These are phyloP conservation scores for Lipomyces lipofer DNA, from an alignment of 805 yeast genomes.

Conservation along the genomic window DNA sequence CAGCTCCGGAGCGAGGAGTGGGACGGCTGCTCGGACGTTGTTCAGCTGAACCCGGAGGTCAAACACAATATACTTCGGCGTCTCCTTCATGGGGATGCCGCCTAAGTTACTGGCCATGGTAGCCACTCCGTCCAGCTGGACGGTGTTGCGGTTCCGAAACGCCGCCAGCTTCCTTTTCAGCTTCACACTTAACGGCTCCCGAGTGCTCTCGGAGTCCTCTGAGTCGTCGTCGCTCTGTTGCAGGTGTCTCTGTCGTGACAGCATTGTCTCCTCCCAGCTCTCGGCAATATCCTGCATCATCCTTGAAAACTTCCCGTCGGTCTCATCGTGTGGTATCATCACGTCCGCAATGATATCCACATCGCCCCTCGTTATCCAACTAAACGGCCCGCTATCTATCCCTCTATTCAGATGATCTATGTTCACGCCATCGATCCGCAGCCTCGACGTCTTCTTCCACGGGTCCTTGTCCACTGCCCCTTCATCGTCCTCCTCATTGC, in stretches of 20 bases:
- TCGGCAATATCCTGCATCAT: conserved; percentile 44
- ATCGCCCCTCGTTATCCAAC: conserved; percentile 91
- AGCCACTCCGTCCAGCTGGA: conserved; percentile 10
- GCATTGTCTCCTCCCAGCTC: conserved; percentile 42
- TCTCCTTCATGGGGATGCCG: conserved; percentile 4
- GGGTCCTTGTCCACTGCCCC: conserved; percentile 54
- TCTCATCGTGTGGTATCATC: conserved; percentile 68
- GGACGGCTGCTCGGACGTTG: conserved; percentile 86
- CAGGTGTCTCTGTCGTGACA: conserved; percentile 23
- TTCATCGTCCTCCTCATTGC: conserved; percentile 31
- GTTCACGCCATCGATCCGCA: conserved; percentile 80
- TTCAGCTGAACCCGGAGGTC: conserved; percentile 78
- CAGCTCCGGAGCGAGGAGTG: conserved; percentile 80
- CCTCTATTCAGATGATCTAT: conserved; percentile 91
- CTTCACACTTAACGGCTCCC: background rate
- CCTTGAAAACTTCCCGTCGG: conserved; percentile 47
- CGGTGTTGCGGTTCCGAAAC: background rate
- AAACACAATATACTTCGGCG: conserved; percentile 53
- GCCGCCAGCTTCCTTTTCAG: background rate
- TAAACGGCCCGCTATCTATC: conserved; percentile 82
- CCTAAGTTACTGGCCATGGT: background rate
- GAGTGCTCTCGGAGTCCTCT: conserved; percentile 19
- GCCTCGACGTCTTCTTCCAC: conserved; percentile 68
- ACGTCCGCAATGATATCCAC: conserved; percentile 94
- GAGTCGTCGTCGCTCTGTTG: conserved; percentile 20